These are phyloP conservation scores for Erigeron canadensis DNA, from an alignment of 129 eudicot species.

Conservation along the genomic window DNA sequence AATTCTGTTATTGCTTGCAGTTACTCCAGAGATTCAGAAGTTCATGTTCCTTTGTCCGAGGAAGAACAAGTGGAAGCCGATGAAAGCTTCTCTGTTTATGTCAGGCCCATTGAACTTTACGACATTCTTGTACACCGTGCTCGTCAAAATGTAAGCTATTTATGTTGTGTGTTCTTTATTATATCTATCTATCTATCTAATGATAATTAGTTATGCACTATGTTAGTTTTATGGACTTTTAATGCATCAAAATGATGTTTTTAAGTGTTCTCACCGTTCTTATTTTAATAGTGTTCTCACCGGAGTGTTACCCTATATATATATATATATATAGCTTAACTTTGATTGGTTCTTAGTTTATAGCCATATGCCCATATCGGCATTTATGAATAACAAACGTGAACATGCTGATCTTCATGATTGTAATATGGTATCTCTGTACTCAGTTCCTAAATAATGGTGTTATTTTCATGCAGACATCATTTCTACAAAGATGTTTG, in stretches of 20 bases:
- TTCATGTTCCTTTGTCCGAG: slow-evolving; percentile 62
- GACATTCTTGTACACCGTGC: slow-evolving; percentile 87
- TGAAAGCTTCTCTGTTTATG: slow-evolving; percentile 72
- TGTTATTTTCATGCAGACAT: slow-evolving; percentile 60
- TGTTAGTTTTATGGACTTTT: no score
- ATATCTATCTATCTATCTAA: no score
- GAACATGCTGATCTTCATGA: neutral
- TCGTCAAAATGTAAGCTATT: slow-evolving; percentile 48
- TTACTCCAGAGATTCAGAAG: slow-evolving; percentile 66
- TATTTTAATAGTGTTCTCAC: no score
- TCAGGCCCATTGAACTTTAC: slow-evolving; percentile 94
- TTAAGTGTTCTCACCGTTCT: no score
- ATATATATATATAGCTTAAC: neutral
- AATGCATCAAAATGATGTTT: no score
- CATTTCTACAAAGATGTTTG: slow-evolving; percentile 77
- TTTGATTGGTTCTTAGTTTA: neutral
- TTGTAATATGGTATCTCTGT: slow-evolving; percentile 7
- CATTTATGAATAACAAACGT: neutral
- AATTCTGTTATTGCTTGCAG: slow-evolving; percentile 56
- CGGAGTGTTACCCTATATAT: no score
- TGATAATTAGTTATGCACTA: no score
- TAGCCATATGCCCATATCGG: neutral
- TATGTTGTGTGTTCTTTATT: slow-evolving; percentile 1
- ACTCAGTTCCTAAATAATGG: slow-evolving; percentile 25
- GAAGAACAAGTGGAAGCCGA: slow-evolving; percentile 90